Base-by-base conservation (phyloP, 1,284 basidiomycete genomes). In the Ceratobasidium sp. region DNA sequence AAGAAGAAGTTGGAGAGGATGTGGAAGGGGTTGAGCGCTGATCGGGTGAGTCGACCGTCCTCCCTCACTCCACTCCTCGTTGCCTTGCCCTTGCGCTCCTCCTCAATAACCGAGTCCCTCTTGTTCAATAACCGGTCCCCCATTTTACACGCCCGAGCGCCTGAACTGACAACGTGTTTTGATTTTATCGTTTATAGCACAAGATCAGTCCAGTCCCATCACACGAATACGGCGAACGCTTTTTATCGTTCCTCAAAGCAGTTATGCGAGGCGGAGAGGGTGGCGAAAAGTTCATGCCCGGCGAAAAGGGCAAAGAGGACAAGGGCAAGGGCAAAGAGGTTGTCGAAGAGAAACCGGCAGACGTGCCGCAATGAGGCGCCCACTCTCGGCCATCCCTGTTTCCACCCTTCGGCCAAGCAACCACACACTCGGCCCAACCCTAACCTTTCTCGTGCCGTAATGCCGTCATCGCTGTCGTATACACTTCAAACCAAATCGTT, bases 201-300 rank as follows among this genome's bases (percentile, higher is more conserved):
- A 96, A 95, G 83, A 98, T 98, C 81, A 97, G 95, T 79, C 95
- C 96, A 9, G 94, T 98, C 0, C 92, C 93, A 4, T 95, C 96
- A 0, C 82, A 85, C 15, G 93, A 96, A 80, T 98, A 98, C 82
- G 93, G 91, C 1, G 90, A 94, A 54, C 91, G 96, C 52, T 98
- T 98, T 88, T 90, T 96, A 82, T 83, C 90, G 61, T 98, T 98
- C 84, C 91, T 98, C 88, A 90, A 91, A 83, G 93, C 93, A 13
- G 90, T 95, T 82, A 95, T 97, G 92, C 91, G 93, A 10, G 92
- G 93, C 46, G 94, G 94, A 1, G 94, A 90, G 76, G 92, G 92
- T 15, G 91, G 88, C 13, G 86, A 86, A 78, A 87, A 86, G 78
- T 94, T 94, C 44, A 52, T 75, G 71, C 71, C 85, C 91, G 91